phyloP scores from a whole-genome alignment of 2,329 filamentous ascomycete species.

The Emergomyces orientalis region DNA sequence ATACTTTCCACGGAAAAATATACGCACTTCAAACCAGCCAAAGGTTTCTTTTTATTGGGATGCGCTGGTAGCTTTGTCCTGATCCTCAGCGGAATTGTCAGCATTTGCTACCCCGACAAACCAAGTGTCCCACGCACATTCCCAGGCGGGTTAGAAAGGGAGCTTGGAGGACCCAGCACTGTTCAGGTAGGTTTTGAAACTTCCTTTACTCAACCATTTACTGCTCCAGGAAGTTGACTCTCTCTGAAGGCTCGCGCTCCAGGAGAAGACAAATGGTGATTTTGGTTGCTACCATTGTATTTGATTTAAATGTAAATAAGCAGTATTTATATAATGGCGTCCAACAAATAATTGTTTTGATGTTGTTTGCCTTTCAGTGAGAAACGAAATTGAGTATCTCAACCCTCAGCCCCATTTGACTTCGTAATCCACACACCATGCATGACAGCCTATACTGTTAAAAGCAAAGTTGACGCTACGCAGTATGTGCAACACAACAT shows the following conservation, averaged over 20 bases:
- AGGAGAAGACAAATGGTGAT: constrained; percentile 19
- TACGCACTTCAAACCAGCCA: constrained; percentile 67
- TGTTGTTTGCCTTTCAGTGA: constrained; percentile 14
- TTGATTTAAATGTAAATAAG: constrained; percentile 26
- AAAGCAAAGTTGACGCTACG: background rate
- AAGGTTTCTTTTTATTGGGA: constrained; percentile 59
- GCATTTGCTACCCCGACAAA: constrained; percentile 61
- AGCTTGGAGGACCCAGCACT: constrained; percentile 62
- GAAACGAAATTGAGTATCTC: background rate
- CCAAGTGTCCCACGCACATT: constrained; percentile 61
- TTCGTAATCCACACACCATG: background rate
- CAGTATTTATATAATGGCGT: constrained; percentile 26
- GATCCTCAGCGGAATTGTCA: constrained; percentile 58
- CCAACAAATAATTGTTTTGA: constrained; percentile 17
- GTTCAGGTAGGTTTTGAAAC: constrained; percentile 48
- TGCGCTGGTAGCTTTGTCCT: constrained; percentile 57
- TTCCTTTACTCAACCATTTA: background rate
- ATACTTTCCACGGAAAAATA: constrained; percentile 86
- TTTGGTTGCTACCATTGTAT: background rate
- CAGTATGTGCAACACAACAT: background rate
- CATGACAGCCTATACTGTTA: background rate
- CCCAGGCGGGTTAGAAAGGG: constrained; percentile 58
- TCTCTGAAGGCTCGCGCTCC: constrained; percentile 30
- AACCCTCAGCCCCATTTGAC: background rate
- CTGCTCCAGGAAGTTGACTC: background rate